Conservation (phyloP, 2,329 filamentous ascomycete species). For the Exophiala spinifera region DNA sequence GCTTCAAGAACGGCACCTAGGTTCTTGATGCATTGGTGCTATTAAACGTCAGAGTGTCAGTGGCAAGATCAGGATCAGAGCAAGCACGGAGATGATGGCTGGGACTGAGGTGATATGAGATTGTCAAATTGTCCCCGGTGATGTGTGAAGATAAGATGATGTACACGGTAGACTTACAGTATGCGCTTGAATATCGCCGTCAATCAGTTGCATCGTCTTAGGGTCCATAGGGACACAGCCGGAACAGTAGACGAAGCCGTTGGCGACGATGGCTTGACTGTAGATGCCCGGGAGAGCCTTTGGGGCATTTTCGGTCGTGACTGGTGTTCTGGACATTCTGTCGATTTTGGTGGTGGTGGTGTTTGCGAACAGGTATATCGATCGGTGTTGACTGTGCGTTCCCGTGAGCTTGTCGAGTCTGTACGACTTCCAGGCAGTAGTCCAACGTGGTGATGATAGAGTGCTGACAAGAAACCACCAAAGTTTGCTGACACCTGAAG, state of each 20-base stretch:
- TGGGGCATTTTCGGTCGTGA: slow-evolving; percentile 50
- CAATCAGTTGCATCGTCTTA: slow-evolving; percentile 51
- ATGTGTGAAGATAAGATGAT: too few species aligned
- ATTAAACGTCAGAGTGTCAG: slow-evolving; percentile 1
- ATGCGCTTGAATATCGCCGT: slow-evolving; percentile 56
- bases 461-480: too few species aligned
- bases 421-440: too few species aligned
- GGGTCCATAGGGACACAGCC: slow-evolving; percentile 60
- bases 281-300: slow-evolving; percentile 54
- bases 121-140: too few species aligned
- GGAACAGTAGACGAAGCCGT: slow-evolving; percentile 69
- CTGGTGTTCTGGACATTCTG: slow-evolving; percentile 34
- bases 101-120: too few species aligned
- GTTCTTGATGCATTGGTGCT: slow-evolving; percentile 57
- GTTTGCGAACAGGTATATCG: neutral
- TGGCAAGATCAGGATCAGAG: neutral
- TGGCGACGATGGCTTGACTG: slow-evolving; percentile 60
- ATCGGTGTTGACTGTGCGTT: too few species aligned
- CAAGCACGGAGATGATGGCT: too few species aligned
- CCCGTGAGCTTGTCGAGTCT: too few species aligned
- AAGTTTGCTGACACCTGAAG: too few species aligned
- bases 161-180: slow-evolving; percentile 42
- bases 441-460: too few species aligned
- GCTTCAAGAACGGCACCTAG: slow-evolving; percentile 58
- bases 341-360: neutral